A percentile compares a stretch with the other conserved stretches of the same genome.
phyloP scores from a whole-genome alignment of 2,329 filamentous ascomycete genomes.

The Myriosclerotinia curreyana region DNA sequence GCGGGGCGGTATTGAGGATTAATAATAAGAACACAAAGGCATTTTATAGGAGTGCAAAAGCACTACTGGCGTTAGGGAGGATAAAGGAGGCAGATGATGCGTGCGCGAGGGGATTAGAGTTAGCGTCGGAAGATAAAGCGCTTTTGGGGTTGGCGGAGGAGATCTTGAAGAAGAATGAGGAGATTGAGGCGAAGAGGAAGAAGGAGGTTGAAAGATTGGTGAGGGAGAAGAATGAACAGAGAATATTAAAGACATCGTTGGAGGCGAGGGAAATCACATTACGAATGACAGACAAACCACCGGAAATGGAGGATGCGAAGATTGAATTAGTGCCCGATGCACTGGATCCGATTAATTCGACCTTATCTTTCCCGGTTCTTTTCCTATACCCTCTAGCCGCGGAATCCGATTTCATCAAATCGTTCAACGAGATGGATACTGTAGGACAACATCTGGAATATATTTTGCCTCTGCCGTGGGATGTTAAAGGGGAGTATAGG shows the following conservation, averaged over 20 bases:
- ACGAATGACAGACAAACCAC: conserved; percentile 65
- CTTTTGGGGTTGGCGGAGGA: conserved; percentile 61
- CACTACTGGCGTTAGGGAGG: conserved; percentile 75
- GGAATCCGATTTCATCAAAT: conserved; percentile 88
- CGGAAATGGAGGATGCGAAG: conserved; percentile 82
- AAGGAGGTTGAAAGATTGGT: conserved; percentile 55
- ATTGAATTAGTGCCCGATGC: conserved; percentile 70
- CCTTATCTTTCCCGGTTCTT: conserved; percentile 72
- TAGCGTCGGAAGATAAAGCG: conserved; percentile 69
- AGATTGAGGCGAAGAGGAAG: conserved; percentile 53
- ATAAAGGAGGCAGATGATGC: conserved; percentile 77
- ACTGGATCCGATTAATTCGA: conserved; percentile 63
- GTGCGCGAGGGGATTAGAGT: conserved; percentile 65
- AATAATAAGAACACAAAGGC: conserved; percentile 85
- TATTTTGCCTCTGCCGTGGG: conserved; percentile 88
- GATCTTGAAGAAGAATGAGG: conserved; percentile 57
- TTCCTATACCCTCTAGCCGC: conserved; percentile 80
- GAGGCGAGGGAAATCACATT: conserved; percentile 66
- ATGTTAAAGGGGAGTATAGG: conserved; percentile 64
- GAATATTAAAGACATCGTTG: conserved; percentile 64
- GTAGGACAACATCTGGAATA: conserved; percentile 78
- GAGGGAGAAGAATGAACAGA: conserved; percentile 53
- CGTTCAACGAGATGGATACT: conserved; percentile 72
- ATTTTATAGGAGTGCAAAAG: conserved; percentile 78
- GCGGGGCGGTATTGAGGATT: conserved; percentile 71